These are phyloP conservation scores for Trichoderma sp. DNA, from an alignment of 2,329 filamentous ascomycete genomes.

Conservation along the genomic window DNA sequence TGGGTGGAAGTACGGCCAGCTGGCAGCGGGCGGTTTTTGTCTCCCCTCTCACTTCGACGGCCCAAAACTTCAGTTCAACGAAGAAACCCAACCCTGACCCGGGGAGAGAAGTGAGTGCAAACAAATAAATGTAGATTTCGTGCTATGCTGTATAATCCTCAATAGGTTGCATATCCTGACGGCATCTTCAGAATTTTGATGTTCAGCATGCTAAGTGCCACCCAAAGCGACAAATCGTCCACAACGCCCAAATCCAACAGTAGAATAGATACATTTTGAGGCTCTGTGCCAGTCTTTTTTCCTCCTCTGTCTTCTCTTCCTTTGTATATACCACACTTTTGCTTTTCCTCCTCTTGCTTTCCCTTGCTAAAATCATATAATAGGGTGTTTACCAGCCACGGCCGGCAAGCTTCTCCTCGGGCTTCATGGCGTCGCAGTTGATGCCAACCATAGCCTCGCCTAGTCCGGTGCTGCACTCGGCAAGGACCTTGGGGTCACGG, in stretches of 20 bases:
- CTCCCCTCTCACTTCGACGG: background rate
- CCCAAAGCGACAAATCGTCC: constrained; percentile 7
- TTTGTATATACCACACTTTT: background rate
- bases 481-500: constrained; percentile 79
- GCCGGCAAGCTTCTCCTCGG: constrained; percentile 77
- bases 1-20: background rate
- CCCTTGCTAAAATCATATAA: background rate
- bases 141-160: background rate
- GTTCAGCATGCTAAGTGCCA: constrained; percentile 14
- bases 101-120: background rate
- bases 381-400: constrained; percentile 68
- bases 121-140: background rate
- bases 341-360: background rate
- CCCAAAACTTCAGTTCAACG: background rate
- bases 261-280: constrained; percentile 7
- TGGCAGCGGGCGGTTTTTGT: background rate
- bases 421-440: constrained; percentile 75
- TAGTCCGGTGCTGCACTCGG: constrained; percentile 80
- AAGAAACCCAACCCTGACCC: background rate
- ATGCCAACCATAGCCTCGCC: constrained; percentile 99
- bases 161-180: background rate
- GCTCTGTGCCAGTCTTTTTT: background rate
- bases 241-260: constrained; percentile 17
- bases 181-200: background rate
- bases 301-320: background rate